A percentile compares a stretch with the other conserved stretches of the same genome.
Evolutionary conservation across 441 rosid species (phyloP).

Genomic region (Gossypium laxum): DNA sequence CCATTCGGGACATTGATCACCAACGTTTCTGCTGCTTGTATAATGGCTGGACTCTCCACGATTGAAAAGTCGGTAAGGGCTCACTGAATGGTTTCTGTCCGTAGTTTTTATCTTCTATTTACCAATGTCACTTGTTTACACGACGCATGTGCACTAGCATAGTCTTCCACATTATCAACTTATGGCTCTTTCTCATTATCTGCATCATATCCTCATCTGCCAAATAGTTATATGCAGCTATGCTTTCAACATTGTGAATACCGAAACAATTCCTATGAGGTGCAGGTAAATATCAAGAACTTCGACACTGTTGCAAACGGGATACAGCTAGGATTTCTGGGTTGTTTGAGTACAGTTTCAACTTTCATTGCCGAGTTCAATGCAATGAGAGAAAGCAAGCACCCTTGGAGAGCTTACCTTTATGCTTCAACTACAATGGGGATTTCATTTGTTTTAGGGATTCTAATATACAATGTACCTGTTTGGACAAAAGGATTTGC

Average conservation of each 20-base stretch:
- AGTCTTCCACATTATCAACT: background rate
- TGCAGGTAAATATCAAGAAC: slow-evolving; percentile 44
- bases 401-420: slow-evolving; percentile 59
- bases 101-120: background rate
- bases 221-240: background rate
- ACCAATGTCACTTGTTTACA: background rate
- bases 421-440: slow-evolving; percentile 44
- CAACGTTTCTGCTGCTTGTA: slow-evolving; percentile 62
- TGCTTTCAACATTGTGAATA: background rate
- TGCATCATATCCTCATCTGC: background rate
- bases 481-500: slow-evolving; percentile 36
- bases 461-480: slow-evolving; percentile 39
- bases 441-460: slow-evolving; percentile 49
- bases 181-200: too few relatives aligned
- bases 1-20: slow-evolving; percentile 77
- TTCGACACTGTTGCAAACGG: slow-evolving; percentile 42
- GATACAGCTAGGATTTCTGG: slow-evolving; percentile 65
- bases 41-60: slow-evolving; percentile 65
- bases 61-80: slow-evolving; percentile 46
- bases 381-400: slow-evolving; percentile 59
- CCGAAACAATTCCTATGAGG: background rate
- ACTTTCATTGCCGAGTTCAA: slow-evolving; percentile 82
- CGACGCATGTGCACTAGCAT: background rate
- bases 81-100: background rate
- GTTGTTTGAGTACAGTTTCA: slow-evolving; percentile 88